Base-by-base conservation (phyloP, 257 asterid species). In the Petrea volubilis region DNA sequence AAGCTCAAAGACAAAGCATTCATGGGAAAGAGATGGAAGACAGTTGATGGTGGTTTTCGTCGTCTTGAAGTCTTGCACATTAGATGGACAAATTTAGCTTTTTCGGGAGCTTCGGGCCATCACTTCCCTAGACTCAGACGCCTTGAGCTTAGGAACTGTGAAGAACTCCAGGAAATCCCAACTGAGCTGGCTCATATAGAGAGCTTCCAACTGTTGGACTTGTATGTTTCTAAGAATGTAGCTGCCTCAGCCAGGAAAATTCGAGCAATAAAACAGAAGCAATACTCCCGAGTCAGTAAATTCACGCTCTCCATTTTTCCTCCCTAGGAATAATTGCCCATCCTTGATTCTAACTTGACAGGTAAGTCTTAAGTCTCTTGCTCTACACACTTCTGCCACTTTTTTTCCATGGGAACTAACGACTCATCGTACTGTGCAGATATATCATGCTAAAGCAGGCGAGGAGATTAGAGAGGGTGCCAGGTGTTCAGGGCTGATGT, bases 1-100 rank as follows among this genome's bases (percentile, higher is more conserved):
- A 77, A 65, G 74, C 74, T 77, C 0, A 77, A 71, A 43, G 74
- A 77, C 36, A 64, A 66, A 20, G 84, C 80, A 3, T 79, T 79
- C 67, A 44, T 25, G 66, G 84, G 81, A 2, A 23, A 44, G n/a
- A 23, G 36, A 0, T 77, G 81, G 81, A 53, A 71, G 43, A 69
- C 70, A 15, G 61, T 64, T 38, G 77, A 38, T 14, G 76, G 73
- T 5, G 73, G 81, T 29, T 77, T 77, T 65, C 65, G 77, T 4
- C 57, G 41, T 21, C 77, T 71, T 27, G 81, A 59, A 59, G 10
- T 59, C 3, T 59, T 59, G 43, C 14, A 29, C 44, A 59, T 59
- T 60, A 49, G 66, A 29, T 49, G 27, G 1, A 60, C 66, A 10
- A 10, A 60, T 60, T 60, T 60, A 20, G 44, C 15, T 29, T 25